These are phyloP conservation scores for Colletotrichum somersetense DNA, from an alignment of 2,329 filamentous ascomycete genomes.

Conservation along the genomic window DNA sequence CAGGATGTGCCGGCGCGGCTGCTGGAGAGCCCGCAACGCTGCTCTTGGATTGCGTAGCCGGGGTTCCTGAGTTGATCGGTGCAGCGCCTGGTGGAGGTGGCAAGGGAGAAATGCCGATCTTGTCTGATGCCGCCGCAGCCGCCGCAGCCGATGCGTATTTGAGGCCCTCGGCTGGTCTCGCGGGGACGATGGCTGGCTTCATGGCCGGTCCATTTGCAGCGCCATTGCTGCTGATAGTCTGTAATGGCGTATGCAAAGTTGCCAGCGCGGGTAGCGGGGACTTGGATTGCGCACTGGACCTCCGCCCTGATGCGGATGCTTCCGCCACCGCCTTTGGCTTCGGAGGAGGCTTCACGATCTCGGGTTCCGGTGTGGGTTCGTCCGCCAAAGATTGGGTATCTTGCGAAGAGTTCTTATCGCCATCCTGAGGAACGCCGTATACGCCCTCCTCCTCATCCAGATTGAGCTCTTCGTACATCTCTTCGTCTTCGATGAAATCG, in stretches of 20 bases:
- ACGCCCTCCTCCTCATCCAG: slow-evolving; percentile 92
- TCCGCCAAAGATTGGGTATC: slow-evolving; percentile 94
- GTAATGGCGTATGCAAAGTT: slow-evolving; percentile 82
- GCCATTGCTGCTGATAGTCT: slow-evolving; percentile 72
- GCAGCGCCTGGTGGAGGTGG: slow-evolving; percentile 84
- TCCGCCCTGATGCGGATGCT: slow-evolving; percentile 67
- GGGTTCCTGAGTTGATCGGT: slow-evolving; percentile 55
- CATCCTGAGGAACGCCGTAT: slow-evolving; percentile 84
- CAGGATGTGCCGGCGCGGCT: slow-evolving; percentile 61
- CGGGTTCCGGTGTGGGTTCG: slow-evolving; percentile 73
- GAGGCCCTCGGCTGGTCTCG: slow-evolving; percentile 86
- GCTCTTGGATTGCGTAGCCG: slow-evolving; percentile 64
- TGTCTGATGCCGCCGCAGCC: slow-evolving; percentile 88
- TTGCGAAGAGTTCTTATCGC: slow-evolving; percentile 93
- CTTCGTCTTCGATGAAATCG: slow-evolving; percentile 94
- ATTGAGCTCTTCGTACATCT: slow-evolving; percentile 93
- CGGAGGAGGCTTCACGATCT: slow-evolving; percentile 59
- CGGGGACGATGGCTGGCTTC: slow-evolving; percentile 92
- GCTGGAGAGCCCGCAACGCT: slow-evolving; percentile 69
- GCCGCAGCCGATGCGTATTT: slow-evolving; percentile 98
- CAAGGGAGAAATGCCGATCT: slow-evolving; percentile 91
- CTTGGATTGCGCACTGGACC: slow-evolving; percentile 91
- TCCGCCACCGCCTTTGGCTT: slow-evolving; percentile 57
- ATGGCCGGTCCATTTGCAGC: slow-evolving; percentile 71
- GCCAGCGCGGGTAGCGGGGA: slow-evolving; percentile 93